These are phyloP conservation scores for Fusarium transvaalense DNA, from an alignment of 2,329 filamentous ascomycete species.

Conservation along the genomic window DNA sequence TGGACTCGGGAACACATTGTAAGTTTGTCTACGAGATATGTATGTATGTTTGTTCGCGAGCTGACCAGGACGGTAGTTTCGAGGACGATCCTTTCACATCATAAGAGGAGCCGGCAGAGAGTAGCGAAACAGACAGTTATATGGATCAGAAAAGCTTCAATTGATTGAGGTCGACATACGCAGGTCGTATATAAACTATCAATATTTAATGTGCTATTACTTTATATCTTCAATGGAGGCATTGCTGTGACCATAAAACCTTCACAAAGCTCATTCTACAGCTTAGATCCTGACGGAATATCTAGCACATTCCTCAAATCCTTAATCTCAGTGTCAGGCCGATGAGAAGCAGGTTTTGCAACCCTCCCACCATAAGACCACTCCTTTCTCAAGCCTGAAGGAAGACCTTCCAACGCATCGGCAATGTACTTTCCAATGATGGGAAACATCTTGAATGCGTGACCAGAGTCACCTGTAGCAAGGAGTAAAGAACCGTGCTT, in stretches of 20 bases:
- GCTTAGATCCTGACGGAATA: fast-evolving
- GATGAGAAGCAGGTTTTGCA: constrained; percentile 5
- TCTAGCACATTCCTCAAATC: constrained; percentile 1
- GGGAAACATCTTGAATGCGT: constrained; percentile 19
- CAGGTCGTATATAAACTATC: neutral
- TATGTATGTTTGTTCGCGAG: fast-evolving
- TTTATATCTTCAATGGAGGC: neutral
- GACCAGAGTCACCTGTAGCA: constrained; percentile 9
- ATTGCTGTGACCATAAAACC: too few species aligned
- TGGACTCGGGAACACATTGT: constrained; percentile 30
- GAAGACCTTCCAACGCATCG: neutral
- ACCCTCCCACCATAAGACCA: constrained; percentile 4
- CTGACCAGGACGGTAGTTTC: neutral
- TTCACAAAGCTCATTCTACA: neutral
- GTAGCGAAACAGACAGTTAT: neutral
- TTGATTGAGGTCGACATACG: neutral
- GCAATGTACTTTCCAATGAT: neutral
- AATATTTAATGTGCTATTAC: neutral
- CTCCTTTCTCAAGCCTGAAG: neutral
- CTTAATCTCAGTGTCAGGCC: constrained; percentile 11
- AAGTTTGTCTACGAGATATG: neutral
- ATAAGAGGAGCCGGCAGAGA: neutral
- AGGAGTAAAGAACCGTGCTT: neutral
- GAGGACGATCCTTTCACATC: constrained; percentile 22
- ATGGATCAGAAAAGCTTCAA: neutral